Base-by-base conservation (phyloP, 176 grass and related monocot genomes). In the Avena eriantha region DNA sequence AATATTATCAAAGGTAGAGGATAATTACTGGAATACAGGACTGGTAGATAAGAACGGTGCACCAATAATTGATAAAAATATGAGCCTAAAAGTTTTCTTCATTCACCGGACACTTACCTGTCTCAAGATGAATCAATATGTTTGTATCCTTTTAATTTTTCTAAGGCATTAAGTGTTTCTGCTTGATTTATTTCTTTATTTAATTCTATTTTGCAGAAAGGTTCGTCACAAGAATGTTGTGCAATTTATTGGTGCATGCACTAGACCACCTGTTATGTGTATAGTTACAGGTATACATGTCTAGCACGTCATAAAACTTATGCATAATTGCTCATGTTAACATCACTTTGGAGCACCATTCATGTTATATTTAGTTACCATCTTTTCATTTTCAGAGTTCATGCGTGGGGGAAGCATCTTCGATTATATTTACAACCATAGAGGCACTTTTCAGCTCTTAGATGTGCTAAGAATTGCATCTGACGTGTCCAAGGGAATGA, bases 401-500 rank as follows among this genome's bases (percentile, higher is more conserved):
- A 98, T 98, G 96, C 74, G 77, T 76, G 92, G 96, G 24, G 96
- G 96, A n/a, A 98, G 96, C 89, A 77, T 98, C 70, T 95, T 95
- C 34, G 93, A 98, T 21, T 92, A 89, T 75, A 90, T 98, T 85
- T 93, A 98, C 79, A 98, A 98, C 78, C 82, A 74, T 59, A 80
- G 90, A 91, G 91, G 90, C 41, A 71, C 46, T 82, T 98, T 94
- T 77, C 78, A 98, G 72, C 84, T 98, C 12, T 88, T 73, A 45
- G 92, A 94, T 89, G 91, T 95, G 55, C 80, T 98, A 76, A 85
- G 88, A 78, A 91, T 98, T 57, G 93, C 96, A 79, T 90, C 94
- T 84, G 96, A 98, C 65, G 93, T 98, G 64, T 95, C 96, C 33
- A 98, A 95, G 90, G 96, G 96, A 92, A 98, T 98, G 96, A 95